Conservation (phyloP, 768 basidiomycete species). For the Hortiboletus flavorubellus region DNA sequence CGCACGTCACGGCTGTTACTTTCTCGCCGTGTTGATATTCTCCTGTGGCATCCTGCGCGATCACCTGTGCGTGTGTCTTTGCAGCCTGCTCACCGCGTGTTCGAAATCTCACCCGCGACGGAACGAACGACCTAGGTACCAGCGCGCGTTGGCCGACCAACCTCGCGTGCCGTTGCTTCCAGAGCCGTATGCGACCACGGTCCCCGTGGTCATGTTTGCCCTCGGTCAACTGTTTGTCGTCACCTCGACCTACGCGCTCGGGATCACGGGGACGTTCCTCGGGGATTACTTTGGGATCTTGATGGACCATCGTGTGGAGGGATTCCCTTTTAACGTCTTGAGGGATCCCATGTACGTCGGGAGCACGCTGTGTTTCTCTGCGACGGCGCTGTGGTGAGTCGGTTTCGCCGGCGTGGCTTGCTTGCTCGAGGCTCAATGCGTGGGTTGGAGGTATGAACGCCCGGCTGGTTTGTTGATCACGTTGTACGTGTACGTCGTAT, state of each 20-base stretch:
- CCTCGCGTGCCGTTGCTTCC: constrained; percentile 66
- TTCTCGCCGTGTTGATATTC: constrained; percentile 83
- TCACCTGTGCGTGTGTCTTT: constrained; percentile 54
- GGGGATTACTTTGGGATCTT: constrained; percentile 83
- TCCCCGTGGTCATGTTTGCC: constrained; percentile 60
- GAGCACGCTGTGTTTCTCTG: constrained; percentile 86
- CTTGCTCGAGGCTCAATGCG: background rate
- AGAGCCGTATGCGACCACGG: constrained; percentile 54
- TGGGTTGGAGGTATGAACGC: constrained; percentile 64
- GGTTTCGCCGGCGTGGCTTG: background rate
- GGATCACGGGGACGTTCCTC: constrained; percentile 91
- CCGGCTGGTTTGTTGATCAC: constrained; percentile 83
- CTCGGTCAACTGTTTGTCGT: constrained; percentile 84
- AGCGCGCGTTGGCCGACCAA: constrained; percentile 70
- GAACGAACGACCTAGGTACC: constrained; percentile 50
- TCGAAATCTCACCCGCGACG: background rate
- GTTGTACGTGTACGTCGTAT: constrained; percentile 78
- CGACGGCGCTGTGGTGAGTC: constrained; percentile 79
- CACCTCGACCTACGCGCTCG: constrained; percentile 85
- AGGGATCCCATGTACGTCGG: constrained; percentile 97
- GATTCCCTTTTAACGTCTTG: constrained; percentile 95
- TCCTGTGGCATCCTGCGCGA: constrained; percentile 83
- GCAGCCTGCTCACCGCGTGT: too few species aligned
- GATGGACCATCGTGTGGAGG: constrained; percentile 87
- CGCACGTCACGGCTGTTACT: constrained; percentile 76